Evolutionary conservation across 2,329 filamentous ascomycete species (phyloP).

Genomic region (Sporothrix protearum): DNA sequence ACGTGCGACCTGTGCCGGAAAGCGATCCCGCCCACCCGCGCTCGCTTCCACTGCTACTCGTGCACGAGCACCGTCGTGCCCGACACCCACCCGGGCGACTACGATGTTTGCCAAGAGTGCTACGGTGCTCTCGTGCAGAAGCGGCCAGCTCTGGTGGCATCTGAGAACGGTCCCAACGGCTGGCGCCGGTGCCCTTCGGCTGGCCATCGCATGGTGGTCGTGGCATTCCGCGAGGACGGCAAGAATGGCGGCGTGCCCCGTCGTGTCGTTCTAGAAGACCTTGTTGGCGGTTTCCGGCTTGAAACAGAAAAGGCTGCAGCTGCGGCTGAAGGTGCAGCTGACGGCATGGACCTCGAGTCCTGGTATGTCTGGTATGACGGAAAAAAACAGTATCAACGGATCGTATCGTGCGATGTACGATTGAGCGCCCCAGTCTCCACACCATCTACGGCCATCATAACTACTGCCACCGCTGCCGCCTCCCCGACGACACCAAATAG

Average conservation of each 20-base stretch:
- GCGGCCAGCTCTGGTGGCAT: conserved; percentile 53
- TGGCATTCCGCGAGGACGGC: conserved; percentile 65
- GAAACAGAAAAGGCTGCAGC: conserved; percentile 58
- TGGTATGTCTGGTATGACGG: conserved; percentile 35
- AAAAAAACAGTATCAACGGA: conserved; percentile 41
- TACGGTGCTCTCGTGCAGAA: conserved; percentile 55
- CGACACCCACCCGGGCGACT: conserved; percentile 63
- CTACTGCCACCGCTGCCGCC: conserved; percentile 26
- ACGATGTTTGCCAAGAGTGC: conserved; percentile 78
- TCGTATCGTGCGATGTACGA: conserved; percentile 52
- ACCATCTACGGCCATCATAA: background rate
- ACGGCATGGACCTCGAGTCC: conserved; percentile 22
- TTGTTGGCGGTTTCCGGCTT: conserved; percentile 73
- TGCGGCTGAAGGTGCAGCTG: conserved; percentile 25
- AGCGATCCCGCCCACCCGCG: conserved; percentile 64
- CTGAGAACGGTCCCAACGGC: conserved; percentile 71
- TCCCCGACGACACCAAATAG: conserved; percentile 31
- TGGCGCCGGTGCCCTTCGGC: conserved; percentile 73
- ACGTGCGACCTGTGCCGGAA: conserved; percentile 75
- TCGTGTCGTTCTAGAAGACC: conserved; percentile 64
- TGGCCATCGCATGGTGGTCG: conserved; percentile 79
- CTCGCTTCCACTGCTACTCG: conserved; percentile 74
- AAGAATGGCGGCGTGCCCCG: conserved; percentile 58
- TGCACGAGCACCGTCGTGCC: conserved; percentile 56
- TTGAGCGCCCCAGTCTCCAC: conserved; percentile 34